Evolutionary conservation across 2,329 filamentous ascomycete species (phyloP).

Genomic region (Calonectria naviculata): DNA sequence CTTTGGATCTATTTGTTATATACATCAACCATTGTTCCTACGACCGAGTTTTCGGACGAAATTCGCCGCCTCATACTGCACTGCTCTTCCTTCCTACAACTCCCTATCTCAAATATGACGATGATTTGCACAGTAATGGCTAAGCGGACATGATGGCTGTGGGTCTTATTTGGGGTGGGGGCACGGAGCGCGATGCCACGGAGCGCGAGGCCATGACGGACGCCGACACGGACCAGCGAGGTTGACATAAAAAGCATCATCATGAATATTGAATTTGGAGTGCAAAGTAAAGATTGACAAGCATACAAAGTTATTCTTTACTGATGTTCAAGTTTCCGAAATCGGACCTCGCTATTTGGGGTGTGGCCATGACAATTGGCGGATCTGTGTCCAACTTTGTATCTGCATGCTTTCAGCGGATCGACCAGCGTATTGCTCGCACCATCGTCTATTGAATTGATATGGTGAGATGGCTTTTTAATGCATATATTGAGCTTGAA

Average conservation of each 20-base stretch:
- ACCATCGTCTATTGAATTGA: too few species aligned
- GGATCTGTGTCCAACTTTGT: too few species aligned
- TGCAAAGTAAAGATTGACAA: too few species aligned
- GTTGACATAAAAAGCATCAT: neutral
- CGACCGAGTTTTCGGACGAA: slow-evolving; percentile 10
- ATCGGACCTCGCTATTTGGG: neutral
- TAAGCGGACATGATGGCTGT: neutral
- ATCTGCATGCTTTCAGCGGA: too few species aligned
- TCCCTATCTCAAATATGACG: neutral
- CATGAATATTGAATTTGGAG: too few species aligned
- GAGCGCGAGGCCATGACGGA: slow-evolving; percentile 23
- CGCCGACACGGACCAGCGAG: slow-evolving; percentile 30
- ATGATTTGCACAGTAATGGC: neutral
- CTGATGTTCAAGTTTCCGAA: neutral
- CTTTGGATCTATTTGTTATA: neutral
- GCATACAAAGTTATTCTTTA: too few species aligned
- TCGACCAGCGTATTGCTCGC: too few species aligned
- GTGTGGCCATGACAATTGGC: too few species aligned
- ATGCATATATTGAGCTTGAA: too few species aligned
- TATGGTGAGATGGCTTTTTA: too few species aligned
- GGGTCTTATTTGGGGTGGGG: neutral
- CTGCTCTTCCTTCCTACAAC: neutral
- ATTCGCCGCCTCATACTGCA: neutral
- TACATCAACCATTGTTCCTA: neutral
- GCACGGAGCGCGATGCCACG: neutral